Evolutionary conservation across 176 grass and related monocot genomes (phyloP).

Genomic region (Triticum monococcum): DNA sequence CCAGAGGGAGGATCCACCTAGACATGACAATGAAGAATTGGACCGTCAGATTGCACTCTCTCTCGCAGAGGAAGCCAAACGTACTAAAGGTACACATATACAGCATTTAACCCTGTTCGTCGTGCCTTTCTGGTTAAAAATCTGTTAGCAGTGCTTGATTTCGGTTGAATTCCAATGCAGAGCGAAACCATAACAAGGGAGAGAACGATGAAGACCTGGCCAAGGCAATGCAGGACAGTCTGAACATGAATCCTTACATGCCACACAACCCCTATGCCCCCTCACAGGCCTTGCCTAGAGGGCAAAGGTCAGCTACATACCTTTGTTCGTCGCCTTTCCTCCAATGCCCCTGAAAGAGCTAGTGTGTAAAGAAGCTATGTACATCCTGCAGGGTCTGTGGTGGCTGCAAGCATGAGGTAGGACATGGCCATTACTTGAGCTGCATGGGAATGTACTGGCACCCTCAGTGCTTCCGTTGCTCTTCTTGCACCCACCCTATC

Average conservation of each 20-base stretch:
- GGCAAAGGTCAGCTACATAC: slow-evolving; percentile 53
- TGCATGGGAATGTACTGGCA: slow-evolving; percentile 98
- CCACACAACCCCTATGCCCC: slow-evolving; percentile 64
- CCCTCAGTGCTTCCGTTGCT: slow-evolving; percentile 79
- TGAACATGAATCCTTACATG: slow-evolving; percentile 53
- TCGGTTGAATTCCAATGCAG: slow-evolving; percentile 37
- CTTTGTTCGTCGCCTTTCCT: slow-evolving; percentile 1
- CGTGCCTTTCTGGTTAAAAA: neutral
- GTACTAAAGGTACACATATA: slow-evolving; percentile 49
- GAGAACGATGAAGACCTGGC: slow-evolving; percentile 71
- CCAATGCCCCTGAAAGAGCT: neutral
- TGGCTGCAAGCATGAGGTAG: slow-evolving; percentile 82
- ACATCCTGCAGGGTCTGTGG: slow-evolving; percentile 66
- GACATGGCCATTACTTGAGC: slow-evolving; percentile 91
- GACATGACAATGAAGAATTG: slow-evolving; percentile 74
- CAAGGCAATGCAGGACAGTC: slow-evolving; percentile 71
- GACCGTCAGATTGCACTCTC: slow-evolving; percentile 81
- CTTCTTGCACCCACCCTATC: slow-evolving; percentile 62
- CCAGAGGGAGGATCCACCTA: slow-evolving; percentile 66
- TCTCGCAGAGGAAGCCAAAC: slow-evolving; percentile 75
- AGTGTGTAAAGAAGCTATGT: neutral
- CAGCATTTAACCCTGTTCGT: neutral
- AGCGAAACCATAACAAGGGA: slow-evolving; percentile 43
- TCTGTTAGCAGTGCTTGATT: neutral
- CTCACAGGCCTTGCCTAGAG: slow-evolving; percentile 61